phyloP scores from a whole-genome alignment of 805 yeast species.

The Scheffersomyces stipitis region DNA sequence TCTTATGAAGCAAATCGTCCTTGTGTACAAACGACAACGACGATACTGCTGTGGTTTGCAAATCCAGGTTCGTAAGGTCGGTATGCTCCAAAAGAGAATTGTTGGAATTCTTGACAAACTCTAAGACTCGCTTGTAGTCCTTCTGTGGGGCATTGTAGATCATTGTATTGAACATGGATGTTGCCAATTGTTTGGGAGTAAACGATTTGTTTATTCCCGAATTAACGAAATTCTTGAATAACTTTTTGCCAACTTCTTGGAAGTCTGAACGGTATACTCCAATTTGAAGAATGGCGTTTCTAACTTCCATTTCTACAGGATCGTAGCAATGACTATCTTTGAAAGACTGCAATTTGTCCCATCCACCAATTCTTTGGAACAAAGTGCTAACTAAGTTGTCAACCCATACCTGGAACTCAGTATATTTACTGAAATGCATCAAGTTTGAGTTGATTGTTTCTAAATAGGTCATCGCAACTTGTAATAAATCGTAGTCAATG shows the following conservation, averaged over 20 bases:
- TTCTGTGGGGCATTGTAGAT: slow-evolving; percentile 40
- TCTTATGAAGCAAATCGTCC: slow-evolving; percentile 47
- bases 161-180: slow-evolving; percentile 43
- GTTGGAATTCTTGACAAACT: slow-evolving; percentile 51
- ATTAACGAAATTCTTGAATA: slow-evolving; percentile 47
- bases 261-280: slow-evolving; percentile 28
- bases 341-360: slow-evolving; percentile 21
- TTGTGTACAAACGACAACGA: slow-evolving; percentile 52
- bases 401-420: slow-evolving; percentile 23
- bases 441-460: slow-evolving; percentile 33
- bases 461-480: slow-evolving; percentile 33
- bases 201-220: slow-evolving; percentile 50
- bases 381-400: slow-evolving; percentile 14
- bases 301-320: slow-evolving; percentile 41
- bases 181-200: slow-evolving; percentile 50
- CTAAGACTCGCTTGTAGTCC: slow-evolving; percentile 61
- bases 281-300: slow-evolving; percentile 44
- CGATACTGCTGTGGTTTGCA: slow-evolving; percentile 57
- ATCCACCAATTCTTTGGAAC: slow-evolving; percentile 22
- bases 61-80: slow-evolving; percentile 30
- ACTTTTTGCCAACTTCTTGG: slow-evolving; percentile 33
- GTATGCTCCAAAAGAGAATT: slow-evolving; percentile 43
- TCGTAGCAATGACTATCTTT: slow-evolving; percentile 13
- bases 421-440: slow-evolving; percentile 27
- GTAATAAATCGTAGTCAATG: slow-evolving; percentile 32